phyloP scores from a whole-genome alignment of 2,329 filamentous ascomycete genomes.

The Botrytis squamosa region DNA sequence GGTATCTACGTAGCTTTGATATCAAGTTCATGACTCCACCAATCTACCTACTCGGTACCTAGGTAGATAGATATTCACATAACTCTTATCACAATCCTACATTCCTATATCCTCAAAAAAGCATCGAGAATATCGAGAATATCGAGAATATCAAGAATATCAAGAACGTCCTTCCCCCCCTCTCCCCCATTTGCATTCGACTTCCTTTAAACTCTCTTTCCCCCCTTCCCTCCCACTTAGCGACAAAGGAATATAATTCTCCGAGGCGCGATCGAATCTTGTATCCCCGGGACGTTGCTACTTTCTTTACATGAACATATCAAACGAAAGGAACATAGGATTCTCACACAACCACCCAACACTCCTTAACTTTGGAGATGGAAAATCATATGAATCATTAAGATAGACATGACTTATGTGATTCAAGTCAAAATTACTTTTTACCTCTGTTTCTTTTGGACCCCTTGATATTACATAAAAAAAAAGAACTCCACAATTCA shows the following conservation, averaged over 20 bases:
- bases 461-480: background rate
- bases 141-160: background rate
- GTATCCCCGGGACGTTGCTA: background rate
- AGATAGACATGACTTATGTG: slow-evolving; percentile 7
- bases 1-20: background rate
- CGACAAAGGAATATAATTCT: slow-evolving; percentile 5
- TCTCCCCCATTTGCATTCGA: background rate
- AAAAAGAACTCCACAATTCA: slow-evolving; percentile 10
- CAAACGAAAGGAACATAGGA: background rate
- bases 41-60: background rate
- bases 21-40: background rate
- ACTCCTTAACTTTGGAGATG: background rate
- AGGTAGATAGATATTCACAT: background rate
- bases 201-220: background rate
- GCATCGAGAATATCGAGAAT: background rate
- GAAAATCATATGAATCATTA: background rate
- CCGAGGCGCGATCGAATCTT: slow-evolving; percentile 5
- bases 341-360: background rate
- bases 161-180: background rate
- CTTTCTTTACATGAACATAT: background rate
- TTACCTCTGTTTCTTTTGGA: background rate
- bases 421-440: slow-evolving; percentile 4
- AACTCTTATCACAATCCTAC: background rate
- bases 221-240: background rate
- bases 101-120: background rate